Evolutionary conservation across 768 basidiomycete genomes (phyloP).

Genomic region (Amanita brunnescens): DNA sequence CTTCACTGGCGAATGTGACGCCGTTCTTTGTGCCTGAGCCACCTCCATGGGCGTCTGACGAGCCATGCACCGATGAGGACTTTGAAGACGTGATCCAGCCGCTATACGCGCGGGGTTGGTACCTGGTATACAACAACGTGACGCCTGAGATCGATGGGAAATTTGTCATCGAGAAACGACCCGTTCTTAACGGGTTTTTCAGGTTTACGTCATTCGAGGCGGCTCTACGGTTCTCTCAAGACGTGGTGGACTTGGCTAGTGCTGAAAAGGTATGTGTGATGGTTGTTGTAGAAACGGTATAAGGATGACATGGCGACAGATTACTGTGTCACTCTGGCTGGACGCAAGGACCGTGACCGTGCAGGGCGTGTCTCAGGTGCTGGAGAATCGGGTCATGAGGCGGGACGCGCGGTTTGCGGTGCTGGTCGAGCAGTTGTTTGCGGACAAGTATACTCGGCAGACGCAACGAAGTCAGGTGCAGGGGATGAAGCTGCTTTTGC

Average conservation of each 20-base stretch:
- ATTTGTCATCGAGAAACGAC: background rate
- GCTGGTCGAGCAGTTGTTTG: constrained; percentile 1
- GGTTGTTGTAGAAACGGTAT: background rate
- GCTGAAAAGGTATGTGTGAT: background rate
- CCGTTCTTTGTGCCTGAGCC: constrained; percentile 1
- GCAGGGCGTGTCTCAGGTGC: background rate
- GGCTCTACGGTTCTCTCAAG: background rate
- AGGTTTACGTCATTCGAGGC: background rate
- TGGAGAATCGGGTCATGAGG: background rate
- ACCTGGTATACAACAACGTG: constrained; percentile 1
- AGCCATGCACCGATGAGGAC: background rate
- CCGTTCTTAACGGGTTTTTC: constrained; percentile 4
- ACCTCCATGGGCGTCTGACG: background rate
- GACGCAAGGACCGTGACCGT: background rate
- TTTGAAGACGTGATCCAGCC: background rate
- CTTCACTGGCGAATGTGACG: background rate
- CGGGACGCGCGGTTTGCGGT: constrained; percentile 2
- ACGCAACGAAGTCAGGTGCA: background rate
- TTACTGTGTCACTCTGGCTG: background rate
- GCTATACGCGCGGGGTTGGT: constrained; percentile 2
- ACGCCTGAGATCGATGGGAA: background rate
- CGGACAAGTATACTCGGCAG: background rate
- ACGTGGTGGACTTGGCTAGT: background rate
- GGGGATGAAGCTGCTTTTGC: background rate
- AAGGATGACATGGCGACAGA: background rate